A percentile compares a stretch with the other conserved stretches of the same genome.
These are phyloP conservation scores for Domatiomyces globalis DNA, from an alignment of 2,329 filamentous ascomycete species.

Conservation along the genomic window DNA sequence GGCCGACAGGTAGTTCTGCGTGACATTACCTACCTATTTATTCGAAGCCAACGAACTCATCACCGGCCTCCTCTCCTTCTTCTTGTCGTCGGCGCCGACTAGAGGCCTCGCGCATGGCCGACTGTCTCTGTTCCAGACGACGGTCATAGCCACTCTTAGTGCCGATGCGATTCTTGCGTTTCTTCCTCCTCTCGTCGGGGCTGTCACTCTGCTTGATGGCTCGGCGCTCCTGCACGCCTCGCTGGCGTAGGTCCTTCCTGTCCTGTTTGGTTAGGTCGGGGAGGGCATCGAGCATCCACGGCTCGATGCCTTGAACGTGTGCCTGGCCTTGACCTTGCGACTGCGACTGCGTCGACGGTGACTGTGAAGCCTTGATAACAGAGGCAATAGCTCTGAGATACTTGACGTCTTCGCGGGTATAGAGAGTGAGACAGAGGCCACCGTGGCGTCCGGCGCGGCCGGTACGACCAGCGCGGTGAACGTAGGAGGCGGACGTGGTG, in stretches of 20 bases:
- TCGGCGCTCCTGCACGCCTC: constrained; percentile 62
- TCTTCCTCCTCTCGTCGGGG: constrained; percentile 28
- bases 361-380: constrained; percentile 69
- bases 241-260: constrained; percentile 65
- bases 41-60: neutral
- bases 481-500: constrained; percentile 74
- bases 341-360: constrained; percentile 38
- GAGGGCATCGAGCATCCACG: constrained; percentile 78
- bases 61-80: neutral
- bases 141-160: constrained; percentile 38
- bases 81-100: neutral
- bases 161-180: constrained; percentile 55
- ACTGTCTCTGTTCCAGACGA: constrained; percentile 22
- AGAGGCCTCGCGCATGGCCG: neutral
- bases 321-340: constrained; percentile 20
- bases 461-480: constrained; percentile 84
- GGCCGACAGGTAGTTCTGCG: too few species aligned
- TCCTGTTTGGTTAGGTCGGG: constrained; percentile 73
- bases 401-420: constrained; percentile 86
- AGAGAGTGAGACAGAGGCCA: constrained; percentile 83
- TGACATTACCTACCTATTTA: neutral
- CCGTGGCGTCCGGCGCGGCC: constrained; percentile 76
- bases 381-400: constrained; percentile 86
- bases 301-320: constrained; percentile 44
- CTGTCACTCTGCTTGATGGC: constrained; percentile 25